Percentiles rank a stretch among this genome's conserved stretches.
Evolutionary conservation across 2,329 filamentous ascomycete genomes (phyloP).

Genomic region (Allantophomopsis cytisporea): DNA sequence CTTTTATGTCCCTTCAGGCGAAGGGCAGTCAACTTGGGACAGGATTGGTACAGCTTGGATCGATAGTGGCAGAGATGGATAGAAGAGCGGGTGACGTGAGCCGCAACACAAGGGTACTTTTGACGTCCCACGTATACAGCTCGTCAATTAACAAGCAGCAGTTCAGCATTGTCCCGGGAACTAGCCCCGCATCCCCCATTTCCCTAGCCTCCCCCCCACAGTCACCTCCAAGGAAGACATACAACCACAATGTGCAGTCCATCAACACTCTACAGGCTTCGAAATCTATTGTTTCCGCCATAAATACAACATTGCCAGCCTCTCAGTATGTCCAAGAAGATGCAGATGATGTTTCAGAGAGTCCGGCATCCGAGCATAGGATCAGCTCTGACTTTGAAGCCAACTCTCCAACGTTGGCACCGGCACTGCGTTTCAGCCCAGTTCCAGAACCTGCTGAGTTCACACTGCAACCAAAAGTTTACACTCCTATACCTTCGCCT

Average conservation of each 20-base stretch:
- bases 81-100: slow-evolving; percentile 73
- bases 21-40: slow-evolving; percentile 59
- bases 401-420: too few relatives aligned
- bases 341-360: neutral
- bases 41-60: slow-evolving; percentile 57
- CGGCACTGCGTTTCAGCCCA: too few relatives aligned
- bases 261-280: too few relatives aligned
- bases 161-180: slow-evolving; percentile 5
- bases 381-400: neutral
- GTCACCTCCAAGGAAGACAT: too few relatives aligned
- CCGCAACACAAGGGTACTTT: slow-evolving; percentile 58
- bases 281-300: neutral
- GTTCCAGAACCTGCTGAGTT: too few relatives aligned
- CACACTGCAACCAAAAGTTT: neutral
- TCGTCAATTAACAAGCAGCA: slow-evolving; percentile 7
- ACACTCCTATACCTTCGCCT: slow-evolving; percentile 4
- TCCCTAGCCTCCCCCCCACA: too few relatives aligned
- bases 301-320: slow-evolving; percentile 1
- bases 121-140: slow-evolving; percentile 1
- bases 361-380: neutral
- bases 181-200: neutral
- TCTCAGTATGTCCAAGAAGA: neutral
- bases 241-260: too few relatives aligned
- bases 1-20: slow-evolving; percentile 62
- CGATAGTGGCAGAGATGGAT: slow-evolving; percentile 76